Conservation (phyloP, 1,284 basidiomycete species). For the Tylopilus orsonianus region DNA sequence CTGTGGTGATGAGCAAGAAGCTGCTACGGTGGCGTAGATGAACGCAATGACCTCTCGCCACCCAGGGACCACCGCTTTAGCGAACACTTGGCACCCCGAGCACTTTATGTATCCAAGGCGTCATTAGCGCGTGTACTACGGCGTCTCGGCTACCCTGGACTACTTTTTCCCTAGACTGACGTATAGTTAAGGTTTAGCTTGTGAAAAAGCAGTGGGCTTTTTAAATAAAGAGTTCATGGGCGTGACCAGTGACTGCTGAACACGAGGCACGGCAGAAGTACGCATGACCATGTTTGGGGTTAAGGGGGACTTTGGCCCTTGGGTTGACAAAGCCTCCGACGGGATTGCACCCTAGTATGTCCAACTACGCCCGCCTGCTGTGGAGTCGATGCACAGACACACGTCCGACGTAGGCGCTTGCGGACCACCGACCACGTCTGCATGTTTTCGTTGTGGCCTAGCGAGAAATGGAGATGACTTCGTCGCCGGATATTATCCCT, state of each 20-base stretch:
- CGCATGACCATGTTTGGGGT: conserved; percentile 24
- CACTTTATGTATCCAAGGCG: conserved; percentile 12
- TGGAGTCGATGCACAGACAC: not conserved
- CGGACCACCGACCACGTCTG: not conserved
- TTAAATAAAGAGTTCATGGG: conserved; percentile 10
- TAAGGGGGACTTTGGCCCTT: conserved; percentile 20
- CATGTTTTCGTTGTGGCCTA: not conserved
- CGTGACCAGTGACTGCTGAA: conserved; percentile 7
- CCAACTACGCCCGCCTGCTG: conserved; percentile 4
- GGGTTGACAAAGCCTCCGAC: conserved; percentile 7
- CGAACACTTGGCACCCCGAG: conserved; percentile 19
- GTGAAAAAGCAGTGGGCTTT: conserved; percentile 3
- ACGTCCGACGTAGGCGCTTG: conserved; percentile 1
- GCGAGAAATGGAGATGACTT: not conserved
- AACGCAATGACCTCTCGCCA: conserved; percentile 22
- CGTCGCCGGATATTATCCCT: not conserved
- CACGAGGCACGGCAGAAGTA: conserved; percentile 35
- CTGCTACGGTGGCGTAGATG: conserved; percentile 20
- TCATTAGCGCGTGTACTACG: conserved; percentile 19
- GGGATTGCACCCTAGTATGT: not conserved
- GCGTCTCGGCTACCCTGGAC: conserved; percentile 22
- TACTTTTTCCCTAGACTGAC: conserved; percentile 18
- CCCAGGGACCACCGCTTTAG: conserved; percentile 26
- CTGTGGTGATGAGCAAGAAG: conserved; percentile 2
- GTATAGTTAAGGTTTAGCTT: conserved; percentile 24